Percentiles rank a stretch among this genome's conserved stretches.
These are phyloP conservation scores for Phytophthora capsici DNA, from an alignment of 352 stramenopile species.

Conservation along the genomic window DNA sequence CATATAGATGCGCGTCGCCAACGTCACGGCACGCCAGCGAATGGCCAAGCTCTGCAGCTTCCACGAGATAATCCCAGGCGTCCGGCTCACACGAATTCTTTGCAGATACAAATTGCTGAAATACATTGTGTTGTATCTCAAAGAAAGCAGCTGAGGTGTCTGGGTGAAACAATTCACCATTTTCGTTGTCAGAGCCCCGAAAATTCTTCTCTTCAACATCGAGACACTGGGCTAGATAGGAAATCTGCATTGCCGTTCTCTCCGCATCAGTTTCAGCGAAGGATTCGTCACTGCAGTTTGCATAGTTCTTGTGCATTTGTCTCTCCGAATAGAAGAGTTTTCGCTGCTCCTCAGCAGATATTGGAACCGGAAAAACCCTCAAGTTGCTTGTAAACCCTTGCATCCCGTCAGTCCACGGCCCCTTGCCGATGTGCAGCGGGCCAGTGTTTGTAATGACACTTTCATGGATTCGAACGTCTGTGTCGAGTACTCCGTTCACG, in stretches of 20 bases:
- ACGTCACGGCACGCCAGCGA: constrained; percentile 32
- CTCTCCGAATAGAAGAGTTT: constrained; percentile 36
- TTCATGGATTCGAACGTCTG: constrained; percentile 50
- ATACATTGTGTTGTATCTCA: constrained; percentile 12
- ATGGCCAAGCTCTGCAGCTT: constrained; percentile 46
- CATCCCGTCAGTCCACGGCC: constrained; percentile 73
- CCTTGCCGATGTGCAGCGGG: constrained; percentile 68
- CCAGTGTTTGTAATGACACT: constrained; percentile 61
- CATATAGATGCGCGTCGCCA: constrained; percentile 50
- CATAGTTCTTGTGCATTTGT: constrained; percentile 33
- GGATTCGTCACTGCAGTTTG: not conserved
- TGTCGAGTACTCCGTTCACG: constrained; percentile 67
- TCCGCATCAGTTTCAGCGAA: not conserved
- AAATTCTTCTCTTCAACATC: not conserved
- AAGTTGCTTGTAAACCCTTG: constrained; percentile 69
- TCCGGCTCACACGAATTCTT: constrained; percentile 27
- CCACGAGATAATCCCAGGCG: constrained; percentile 40
- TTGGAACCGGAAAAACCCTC: constrained; percentile 41
- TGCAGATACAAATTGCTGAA: constrained; percentile 11
- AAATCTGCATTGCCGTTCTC: constrained; percentile 39
- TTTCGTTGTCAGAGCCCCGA: not conserved
- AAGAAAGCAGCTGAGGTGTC: constrained; percentile 8
- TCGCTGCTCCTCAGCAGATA: constrained; percentile 41
- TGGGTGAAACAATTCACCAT: not conserved
- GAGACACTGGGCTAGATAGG: constrained; percentile 46